A percentile compares a stretch with the other conserved stretches of the same genome.
These are phyloP conservation scores for Vigna nakashimae DNA, from an alignment of 306 rosid species.

Conservation along the genomic window DNA sequence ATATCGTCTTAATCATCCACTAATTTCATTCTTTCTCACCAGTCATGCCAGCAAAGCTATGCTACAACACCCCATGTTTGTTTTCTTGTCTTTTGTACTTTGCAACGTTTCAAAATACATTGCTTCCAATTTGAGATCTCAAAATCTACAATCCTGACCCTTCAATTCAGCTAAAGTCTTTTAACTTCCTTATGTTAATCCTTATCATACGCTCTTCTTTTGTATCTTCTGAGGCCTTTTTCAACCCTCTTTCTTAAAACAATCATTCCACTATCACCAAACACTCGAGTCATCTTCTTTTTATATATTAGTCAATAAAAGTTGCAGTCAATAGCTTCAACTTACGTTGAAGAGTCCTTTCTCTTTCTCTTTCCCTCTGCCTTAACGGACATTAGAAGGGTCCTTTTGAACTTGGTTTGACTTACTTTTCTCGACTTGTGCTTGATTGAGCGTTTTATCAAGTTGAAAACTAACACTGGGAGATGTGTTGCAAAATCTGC, in stretches of 20 bases:
- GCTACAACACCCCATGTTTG: conserved; percentile 34
- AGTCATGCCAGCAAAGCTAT: conserved; percentile 50
- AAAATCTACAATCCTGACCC: background rate
- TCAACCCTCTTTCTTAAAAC: conserved; percentile 6
- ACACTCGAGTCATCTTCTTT: conserved; percentile 1
- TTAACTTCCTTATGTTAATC: conserved; percentile 29
- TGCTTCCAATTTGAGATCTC: conserved; percentile 19
- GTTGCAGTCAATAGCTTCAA: conserved; percentile 36
- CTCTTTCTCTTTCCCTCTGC: background rate
- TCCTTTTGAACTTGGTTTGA: background rate
- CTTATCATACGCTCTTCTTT: conserved; percentile 10
- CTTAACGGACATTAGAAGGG: conserved; percentile 24
- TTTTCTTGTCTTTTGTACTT: conserved; percentile 36
- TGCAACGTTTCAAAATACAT: conserved; percentile 44
- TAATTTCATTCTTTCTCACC: conserved; percentile 44
- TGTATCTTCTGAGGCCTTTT: conserved; percentile 10
- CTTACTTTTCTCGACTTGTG: background rate
- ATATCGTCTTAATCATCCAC: conserved; percentile 53
- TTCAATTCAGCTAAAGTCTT: conserved; percentile 7
- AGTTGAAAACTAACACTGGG: background rate
- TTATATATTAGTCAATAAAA: conserved; percentile 21
- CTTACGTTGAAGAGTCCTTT: conserved; percentile 22
- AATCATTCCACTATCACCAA: conserved; percentile 37
- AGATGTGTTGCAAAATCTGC: background rate
- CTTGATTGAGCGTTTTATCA: background rate